These are phyloP conservation scores for Microcos paniculata DNA, from an alignment of 345 rosid genomes.

Conservation along the genomic window DNA sequence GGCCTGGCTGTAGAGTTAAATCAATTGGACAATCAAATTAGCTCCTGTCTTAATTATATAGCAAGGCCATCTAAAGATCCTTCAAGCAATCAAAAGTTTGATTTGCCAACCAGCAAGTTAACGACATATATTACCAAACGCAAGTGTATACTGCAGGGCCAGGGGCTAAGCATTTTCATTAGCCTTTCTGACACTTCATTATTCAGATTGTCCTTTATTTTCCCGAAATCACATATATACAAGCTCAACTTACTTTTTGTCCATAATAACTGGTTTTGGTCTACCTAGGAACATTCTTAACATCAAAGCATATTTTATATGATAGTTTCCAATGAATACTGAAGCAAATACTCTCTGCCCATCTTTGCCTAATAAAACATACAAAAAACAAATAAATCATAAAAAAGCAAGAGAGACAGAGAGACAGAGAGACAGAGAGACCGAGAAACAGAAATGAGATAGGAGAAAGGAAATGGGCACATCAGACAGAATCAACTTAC, in stretches of 20 bases:
- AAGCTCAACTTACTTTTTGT: background rate
- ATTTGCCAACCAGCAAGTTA: background rate
- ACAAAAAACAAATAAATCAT: background rate
- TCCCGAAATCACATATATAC: background rate
- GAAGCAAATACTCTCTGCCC: background rate
- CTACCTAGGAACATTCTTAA: background rate
- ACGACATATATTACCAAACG: background rate
- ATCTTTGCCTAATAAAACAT: background rate
- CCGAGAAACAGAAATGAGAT: background rate
- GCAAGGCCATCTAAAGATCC: background rate
- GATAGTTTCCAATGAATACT: background rate
- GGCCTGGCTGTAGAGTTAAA: background rate
- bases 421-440: no score
- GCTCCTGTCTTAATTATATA: background rate
- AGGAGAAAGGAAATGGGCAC: background rate
- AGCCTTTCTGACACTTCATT: background rate
- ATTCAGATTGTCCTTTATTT: background rate
- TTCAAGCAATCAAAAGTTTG: background rate
- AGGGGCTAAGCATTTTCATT: background rate
- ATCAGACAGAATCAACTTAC: conserved; percentile 47
- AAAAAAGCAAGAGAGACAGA: background rate
- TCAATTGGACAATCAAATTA: background rate
- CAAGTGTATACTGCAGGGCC: background rate
- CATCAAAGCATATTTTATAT: conserved; percentile 6
- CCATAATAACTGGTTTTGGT: background rate